Conservation (phyloP, 306 rosid genomes). For the Sophora flavescens region DNA sequence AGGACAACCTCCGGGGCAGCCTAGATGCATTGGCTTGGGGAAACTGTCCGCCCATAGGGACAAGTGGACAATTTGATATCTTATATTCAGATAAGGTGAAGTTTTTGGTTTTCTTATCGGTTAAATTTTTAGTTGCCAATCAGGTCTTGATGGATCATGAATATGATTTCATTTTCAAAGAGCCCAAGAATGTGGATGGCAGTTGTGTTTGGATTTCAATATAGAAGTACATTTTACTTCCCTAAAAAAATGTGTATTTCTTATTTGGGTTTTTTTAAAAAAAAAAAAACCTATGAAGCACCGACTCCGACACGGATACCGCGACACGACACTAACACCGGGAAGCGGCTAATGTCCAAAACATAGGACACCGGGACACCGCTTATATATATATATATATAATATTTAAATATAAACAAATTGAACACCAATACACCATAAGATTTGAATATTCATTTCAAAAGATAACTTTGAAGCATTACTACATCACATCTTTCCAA, state of each 20-base stretch:
- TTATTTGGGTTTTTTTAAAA: not conserved
- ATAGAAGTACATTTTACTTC: not conserved
- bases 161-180: conserved; percentile 16
- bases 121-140: conserved; percentile 32
- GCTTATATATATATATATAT: too few relatives aligned
- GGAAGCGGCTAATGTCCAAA: too few relatives aligned
- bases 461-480: too few relatives aligned
- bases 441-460: too few relatives aligned
- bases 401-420: too few relatives aligned
- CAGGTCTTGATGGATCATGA: conserved; percentile 21
- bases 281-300: too few relatives aligned
- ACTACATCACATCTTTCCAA: too few relatives aligned
- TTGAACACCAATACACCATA: too few relatives aligned
- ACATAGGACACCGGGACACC: too few relatives aligned
- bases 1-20: conserved; percentile 73
- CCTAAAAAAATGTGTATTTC: not conserved
- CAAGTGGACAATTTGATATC: conserved; percentile 81
- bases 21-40: conserved; percentile 96
- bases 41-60: conserved; percentile 73
- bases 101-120: conserved; percentile 37
- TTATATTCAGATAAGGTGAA: conserved; percentile 71
- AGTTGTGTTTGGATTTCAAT: conserved; percentile 14
- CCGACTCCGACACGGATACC: too few relatives aligned
- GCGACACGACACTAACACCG: too few relatives aligned
- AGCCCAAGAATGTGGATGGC: conserved; percentile 25